Base-by-base conservation (phyloP, 176 grass and related monocot species). In the Aechmea fasciata region DNA sequence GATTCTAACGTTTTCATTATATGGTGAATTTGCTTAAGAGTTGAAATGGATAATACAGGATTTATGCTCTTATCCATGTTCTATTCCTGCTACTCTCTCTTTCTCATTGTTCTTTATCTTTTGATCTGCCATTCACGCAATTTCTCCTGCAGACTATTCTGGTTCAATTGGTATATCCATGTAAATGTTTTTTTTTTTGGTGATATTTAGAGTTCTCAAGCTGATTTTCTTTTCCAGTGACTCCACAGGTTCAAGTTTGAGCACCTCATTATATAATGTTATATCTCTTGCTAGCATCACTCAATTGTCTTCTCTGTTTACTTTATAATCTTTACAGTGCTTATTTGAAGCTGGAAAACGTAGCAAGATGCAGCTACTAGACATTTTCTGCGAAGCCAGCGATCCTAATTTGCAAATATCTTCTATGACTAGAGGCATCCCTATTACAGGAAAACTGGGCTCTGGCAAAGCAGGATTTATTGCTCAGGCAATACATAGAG, bases 381-480 rank as follows among this genome's bases (percentile, higher is more conserved):
- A 96, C 79, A 89, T 96, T 68, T 89, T 91, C 69, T 92, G 88
- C 3, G 88, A 96, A 65, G 92, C 86, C 18, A 73, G 76, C 55
- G 73, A 89, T 70, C 83, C 83, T 75, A 78, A 68, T 25, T 41
- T 80, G 64, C 64, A 69, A 19, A 67, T 68, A 20, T 75, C 67
- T 74, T 18, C 77, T 71, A 49, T 29, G 64, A 74, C 7, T 61
- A 53, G 68, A 70, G 73, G 55, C 14, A 82, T 81, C 57, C 49
- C 71, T 10, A 64, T 74, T 62, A 71, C 53, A 28, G 80, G 78
- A 66, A 89, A 57, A 15, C 66, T 64, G 54, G 57, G 67, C 59
- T 69, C 57, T 84, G 68, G 51, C 52, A 78, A 76, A 25, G 25
- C 48, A 70, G 63, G 79, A 41, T 82, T 75, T 83, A 87, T 87